phyloP scores from a whole-genome alignment of 2,329 filamentous ascomycete genomes.

The Botrytis fabae region DNA sequence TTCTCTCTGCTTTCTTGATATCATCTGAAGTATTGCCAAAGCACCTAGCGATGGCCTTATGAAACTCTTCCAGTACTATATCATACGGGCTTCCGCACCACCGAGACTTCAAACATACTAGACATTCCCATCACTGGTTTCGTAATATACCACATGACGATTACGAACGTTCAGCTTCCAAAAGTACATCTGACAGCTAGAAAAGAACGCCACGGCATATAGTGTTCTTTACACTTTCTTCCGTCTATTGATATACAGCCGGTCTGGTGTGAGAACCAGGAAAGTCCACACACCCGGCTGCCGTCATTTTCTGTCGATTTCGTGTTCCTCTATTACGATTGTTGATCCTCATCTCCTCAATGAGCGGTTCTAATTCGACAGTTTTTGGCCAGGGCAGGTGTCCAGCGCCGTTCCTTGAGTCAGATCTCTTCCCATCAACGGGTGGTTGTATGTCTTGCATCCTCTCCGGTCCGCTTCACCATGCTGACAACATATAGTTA shows the following conservation, averaged over 20 bases:
- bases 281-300: conserved; percentile 12
- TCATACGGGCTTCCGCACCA: conserved; percentile 27
- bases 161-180: conserved; percentile 11
- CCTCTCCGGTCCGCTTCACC: background rate
- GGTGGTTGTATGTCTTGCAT: conserved; percentile 63
- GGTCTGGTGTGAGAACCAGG: background rate
- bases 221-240: conserved; percentile 5
- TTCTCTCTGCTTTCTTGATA: conserved; percentile 20
- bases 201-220: conserved; percentile 6
- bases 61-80: conserved; percentile 25
- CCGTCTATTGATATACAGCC: background rate
- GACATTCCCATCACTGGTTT: background rate
- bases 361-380: conserved; percentile 24
- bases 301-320: conserved; percentile 16
- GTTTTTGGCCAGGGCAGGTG: conserved; percentile 47
- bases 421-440: conserved; percentile 55
- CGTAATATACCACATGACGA: conserved; percentile 11
- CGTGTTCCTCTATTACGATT: background rate
- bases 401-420: conserved; percentile 68
- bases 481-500: conserved; percentile 43
- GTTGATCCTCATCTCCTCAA: conserved; percentile 14
- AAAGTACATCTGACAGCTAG: background rate
- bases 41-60: conserved; percentile 29
- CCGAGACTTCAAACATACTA: conserved; percentile 25
- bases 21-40: conserved; percentile 20